A percentile compares a stretch with the other conserved stretches of the same genome.
Conservation (phyloP, 768 basidiomycete species). For the Stropharia rugosoannulata region DNA sequence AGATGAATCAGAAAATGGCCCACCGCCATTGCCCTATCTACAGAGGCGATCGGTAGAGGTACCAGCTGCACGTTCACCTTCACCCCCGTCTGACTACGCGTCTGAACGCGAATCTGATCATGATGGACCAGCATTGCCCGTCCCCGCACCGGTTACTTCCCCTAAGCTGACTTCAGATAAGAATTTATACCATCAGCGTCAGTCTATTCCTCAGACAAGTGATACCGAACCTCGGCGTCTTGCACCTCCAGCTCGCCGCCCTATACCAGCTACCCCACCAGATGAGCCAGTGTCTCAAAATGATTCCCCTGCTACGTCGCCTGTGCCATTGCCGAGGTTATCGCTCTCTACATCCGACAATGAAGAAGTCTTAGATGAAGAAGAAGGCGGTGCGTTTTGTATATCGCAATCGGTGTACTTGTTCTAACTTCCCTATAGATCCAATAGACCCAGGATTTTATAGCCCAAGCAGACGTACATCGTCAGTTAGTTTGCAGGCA, state of each 20-base stretch:
- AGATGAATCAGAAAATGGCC: constrained; percentile 25
- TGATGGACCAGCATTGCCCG: constrained; percentile 31
- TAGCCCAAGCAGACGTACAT: constrained; percentile 44
- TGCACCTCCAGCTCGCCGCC: constrained; percentile 5
- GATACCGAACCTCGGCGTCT: constrained; percentile 2
- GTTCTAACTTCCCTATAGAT: constrained; percentile 36
- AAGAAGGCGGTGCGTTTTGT: constrained; percentile 52
- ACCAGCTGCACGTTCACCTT: constrained; percentile 15
- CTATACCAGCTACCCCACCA: neutral
- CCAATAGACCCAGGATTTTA: constrained; percentile 70
- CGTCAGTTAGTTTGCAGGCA: constrained; percentile 24
- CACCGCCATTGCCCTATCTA: constrained; percentile 23
- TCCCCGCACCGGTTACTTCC: constrained; percentile 18
- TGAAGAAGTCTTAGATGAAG: constrained; percentile 55
- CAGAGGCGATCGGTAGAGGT: constrained; percentile 20
- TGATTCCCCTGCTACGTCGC: neutral
- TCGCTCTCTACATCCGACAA: constrained; percentile 24
- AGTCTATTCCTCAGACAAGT: neutral
- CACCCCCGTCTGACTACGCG: constrained; percentile 15
- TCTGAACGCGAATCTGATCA: constrained; percentile 32
- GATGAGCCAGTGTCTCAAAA: neutral
- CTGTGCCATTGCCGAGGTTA: constrained; percentile 15
- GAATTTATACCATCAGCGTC: neutral
- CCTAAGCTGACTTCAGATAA: constrained; percentile 4
- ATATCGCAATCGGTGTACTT: neutral